A percentile compares a stretch with the other conserved stretches of the same genome.
Evolutionary conservation across 495 filamentous ascomycete genomes (phyloP).

Genomic region (Neurospora sp.): DNA sequence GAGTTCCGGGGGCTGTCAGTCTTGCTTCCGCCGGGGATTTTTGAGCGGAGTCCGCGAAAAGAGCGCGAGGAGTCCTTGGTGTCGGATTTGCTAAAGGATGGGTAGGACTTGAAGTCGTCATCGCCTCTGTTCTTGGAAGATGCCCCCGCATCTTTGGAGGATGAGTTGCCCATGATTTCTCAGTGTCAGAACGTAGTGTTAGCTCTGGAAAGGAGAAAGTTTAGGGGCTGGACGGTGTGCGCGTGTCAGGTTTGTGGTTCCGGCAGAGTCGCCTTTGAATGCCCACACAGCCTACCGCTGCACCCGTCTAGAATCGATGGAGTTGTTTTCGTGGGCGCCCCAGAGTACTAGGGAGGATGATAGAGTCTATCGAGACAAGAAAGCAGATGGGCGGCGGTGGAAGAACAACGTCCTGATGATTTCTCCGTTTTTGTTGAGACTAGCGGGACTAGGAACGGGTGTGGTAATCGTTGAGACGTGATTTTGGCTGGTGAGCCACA

Average conservation of each 20-base stretch:
- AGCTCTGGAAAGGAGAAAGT: constrained; percentile 20
- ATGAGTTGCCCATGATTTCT: constrained; percentile 77
- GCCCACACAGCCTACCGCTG: constrained; percentile 36
- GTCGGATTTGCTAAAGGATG: constrained; percentile 87
- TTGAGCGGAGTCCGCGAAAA: constrained; percentile 60
- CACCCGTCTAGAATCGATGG: constrained; percentile 27
- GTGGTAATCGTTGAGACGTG: constrained; percentile 7
- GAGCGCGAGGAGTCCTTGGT: constrained; percentile 91
- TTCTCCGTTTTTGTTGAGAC: constrained; percentile 28
- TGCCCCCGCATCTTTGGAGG: constrained; percentile 61
- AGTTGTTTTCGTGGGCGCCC: constrained; percentile 7
- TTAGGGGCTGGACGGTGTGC: constrained; percentile 29
- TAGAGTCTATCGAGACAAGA: constrained; percentile 38
- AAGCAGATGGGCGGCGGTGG: constrained; percentile 34
- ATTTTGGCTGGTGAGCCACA: neutral
- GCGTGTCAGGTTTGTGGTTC: constrained; percentile 30
- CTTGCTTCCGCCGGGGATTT: constrained; percentile 49
- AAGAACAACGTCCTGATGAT: constrained; percentile 32
- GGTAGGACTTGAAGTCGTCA: constrained; percentile 60
- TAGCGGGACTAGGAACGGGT: constrained; percentile 6
- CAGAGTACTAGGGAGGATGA: constrained; percentile 34
- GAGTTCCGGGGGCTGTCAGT: constrained; percentile 77
- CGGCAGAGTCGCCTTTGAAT: constrained; percentile 24
- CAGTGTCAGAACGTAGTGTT: constrained; percentile 17
- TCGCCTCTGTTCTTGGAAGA: constrained; percentile 26